A percentile compares a stretch with the other conserved stretches of the same genome.
These are phyloP conservation scores for Tylopilus sp. DNA, from an alignment of 768 basidiomycete genomes.

Conservation along the genomic window DNA sequence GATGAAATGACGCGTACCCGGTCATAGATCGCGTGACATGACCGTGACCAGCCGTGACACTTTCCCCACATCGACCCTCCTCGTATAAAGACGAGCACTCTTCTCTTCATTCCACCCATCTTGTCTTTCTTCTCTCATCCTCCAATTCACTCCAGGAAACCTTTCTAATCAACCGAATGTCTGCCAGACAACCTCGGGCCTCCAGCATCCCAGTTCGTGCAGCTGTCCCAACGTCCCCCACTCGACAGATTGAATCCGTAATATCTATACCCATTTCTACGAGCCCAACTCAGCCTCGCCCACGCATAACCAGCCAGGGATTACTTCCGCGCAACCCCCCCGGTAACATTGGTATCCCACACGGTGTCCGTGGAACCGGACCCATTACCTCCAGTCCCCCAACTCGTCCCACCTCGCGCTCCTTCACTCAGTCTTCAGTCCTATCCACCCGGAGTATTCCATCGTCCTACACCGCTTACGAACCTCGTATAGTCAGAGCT, in stretches of 20 bases:
- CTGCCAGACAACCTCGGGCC: slow-evolving; percentile 53
- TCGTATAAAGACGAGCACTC: slow-evolving; percentile 11
- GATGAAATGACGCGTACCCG: slow-evolving; percentile 18
- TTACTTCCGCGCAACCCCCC: slow-evolving; percentile 26
- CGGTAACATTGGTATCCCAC: slow-evolving; percentile 36
- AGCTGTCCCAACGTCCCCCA: slow-evolving; percentile 41
- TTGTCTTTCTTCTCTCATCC: not conserved
- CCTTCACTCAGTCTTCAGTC: slow-evolving; percentile 37
- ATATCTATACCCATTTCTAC: slow-evolving; percentile 58
- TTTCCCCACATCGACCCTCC: slow-evolving; percentile 17
- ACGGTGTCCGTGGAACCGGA: slow-evolving; percentile 37
- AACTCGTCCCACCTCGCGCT: slow-evolving; percentile 41
- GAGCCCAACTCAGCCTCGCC: slow-evolving; percentile 36
- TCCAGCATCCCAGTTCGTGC: slow-evolving; percentile 64
- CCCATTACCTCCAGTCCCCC: slow-evolving; percentile 35
- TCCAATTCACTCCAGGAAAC: no score
- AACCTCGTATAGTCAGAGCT: slow-evolving; percentile 70
- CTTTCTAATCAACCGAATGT: slow-evolving; percentile 30
- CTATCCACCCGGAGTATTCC: slow-evolving; percentile 31
- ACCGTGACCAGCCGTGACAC: slow-evolving; percentile 30
- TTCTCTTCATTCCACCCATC: not conserved
- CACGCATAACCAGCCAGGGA: slow-evolving; percentile 35
- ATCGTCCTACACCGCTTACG: slow-evolving; percentile 38
- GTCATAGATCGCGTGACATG: slow-evolving; percentile 17
- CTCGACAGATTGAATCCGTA: slow-evolving; percentile 61